phyloP scores from a whole-genome alignment of 805 yeast genomes.

The Kluyveromyces lactis region DNA sequence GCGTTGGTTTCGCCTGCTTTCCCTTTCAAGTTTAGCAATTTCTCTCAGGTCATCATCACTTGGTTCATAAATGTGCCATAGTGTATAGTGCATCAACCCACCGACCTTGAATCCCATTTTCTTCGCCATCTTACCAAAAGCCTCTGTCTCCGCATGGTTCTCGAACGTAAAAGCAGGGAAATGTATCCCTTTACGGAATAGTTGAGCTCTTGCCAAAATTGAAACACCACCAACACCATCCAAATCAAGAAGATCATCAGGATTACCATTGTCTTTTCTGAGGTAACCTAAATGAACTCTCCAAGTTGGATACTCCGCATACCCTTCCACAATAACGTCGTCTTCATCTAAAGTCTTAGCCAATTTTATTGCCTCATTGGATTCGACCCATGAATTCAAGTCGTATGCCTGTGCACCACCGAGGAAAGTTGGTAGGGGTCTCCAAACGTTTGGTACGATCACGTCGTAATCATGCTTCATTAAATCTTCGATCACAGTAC shows the following conservation, averaged over 20 bases:
- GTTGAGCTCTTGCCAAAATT: conserved; percentile 76
- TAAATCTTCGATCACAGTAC: conserved; percentile 61
- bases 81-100: conserved; percentile 81
- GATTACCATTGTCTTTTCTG: conserved; percentile 52
- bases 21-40: conserved; percentile 61
- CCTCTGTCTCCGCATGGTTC: conserved; percentile 93
- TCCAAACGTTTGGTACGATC: conserved; percentile 86
- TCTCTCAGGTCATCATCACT: conserved; percentile 73
- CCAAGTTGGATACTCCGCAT: conserved; percentile 81
- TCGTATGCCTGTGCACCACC: conserved; percentile 86
- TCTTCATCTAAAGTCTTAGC: conserved; percentile 63
- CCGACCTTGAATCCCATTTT: conserved; percentile 76
- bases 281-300: conserved; percentile 73
- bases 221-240: conserved; percentile 92
- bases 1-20: conserved; percentile 47
- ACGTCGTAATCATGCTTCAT: conserved; percentile 67
- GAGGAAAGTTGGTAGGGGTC: conserved; percentile 89
- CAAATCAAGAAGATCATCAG: conserved; percentile 54
- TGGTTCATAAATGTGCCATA: conserved; percentile 89
- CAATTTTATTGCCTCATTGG: conserved; percentile 61
- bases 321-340: conserved; percentile 83
- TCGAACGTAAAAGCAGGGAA: conserved; percentile 96
- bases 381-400: conserved; percentile 93
- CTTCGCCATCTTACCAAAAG: conserved; percentile 75
- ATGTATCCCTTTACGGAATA: conserved; percentile 81